phyloP scores from a whole-genome alignment of 225 moss, liverwort and hornwort genomes.

The Asterella californica region DNA sequence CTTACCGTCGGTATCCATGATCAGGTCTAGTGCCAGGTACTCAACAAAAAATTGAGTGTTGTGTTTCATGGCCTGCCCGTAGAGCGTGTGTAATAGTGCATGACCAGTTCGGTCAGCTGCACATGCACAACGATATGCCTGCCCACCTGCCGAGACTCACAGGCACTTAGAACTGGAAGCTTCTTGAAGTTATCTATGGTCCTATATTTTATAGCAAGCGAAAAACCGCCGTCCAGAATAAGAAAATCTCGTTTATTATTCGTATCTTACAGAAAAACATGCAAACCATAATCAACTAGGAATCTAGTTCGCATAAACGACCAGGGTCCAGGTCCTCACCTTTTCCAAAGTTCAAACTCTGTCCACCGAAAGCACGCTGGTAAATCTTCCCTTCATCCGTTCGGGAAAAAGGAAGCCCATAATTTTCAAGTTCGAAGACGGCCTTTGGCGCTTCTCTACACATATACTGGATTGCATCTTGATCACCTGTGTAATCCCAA shows the following conservation, averaged over 20 bases:
- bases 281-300: background rate
- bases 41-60: slow-evolving; percentile 99
- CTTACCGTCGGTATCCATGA: slow-evolving; percentile 81
- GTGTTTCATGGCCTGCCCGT: slow-evolving; percentile 98
- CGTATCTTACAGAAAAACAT: too few relatives aligned
- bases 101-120: slow-evolving; percentile 98
- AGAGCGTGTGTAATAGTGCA: slow-evolving; percentile 91
- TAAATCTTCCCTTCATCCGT: slow-evolving; percentile 93
- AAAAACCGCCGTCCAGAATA: too few relatives aligned
- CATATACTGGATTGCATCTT: slow-evolving; percentile 99
- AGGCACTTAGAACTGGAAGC: background rate
- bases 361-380: slow-evolving; percentile 96
- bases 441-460: slow-evolving; percentile 96
- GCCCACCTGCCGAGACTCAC: slow-evolving; percentile 53
- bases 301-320: background rate
- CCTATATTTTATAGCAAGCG: too few relatives aligned
- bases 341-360: slow-evolving; percentile 97
- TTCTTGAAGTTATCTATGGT: too few relatives aligned
- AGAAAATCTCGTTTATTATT: too few relatives aligned
- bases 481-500: slow-evolving; percentile 60
- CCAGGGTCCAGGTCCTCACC: slow-evolving; percentile 25
- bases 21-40: slow-evolving; percentile 84
- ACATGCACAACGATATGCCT: slow-evolving; percentile 97
- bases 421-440: slow-evolving; percentile 86
- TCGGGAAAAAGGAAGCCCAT: slow-evolving; percentile 92